Percentiles rank a stretch among this genome's conserved stretches.
These are phyloP conservation scores for Lecanicillium sp. DNA, from an alignment of 2,329 filamentous ascomycete species.

Conservation along the genomic window DNA sequence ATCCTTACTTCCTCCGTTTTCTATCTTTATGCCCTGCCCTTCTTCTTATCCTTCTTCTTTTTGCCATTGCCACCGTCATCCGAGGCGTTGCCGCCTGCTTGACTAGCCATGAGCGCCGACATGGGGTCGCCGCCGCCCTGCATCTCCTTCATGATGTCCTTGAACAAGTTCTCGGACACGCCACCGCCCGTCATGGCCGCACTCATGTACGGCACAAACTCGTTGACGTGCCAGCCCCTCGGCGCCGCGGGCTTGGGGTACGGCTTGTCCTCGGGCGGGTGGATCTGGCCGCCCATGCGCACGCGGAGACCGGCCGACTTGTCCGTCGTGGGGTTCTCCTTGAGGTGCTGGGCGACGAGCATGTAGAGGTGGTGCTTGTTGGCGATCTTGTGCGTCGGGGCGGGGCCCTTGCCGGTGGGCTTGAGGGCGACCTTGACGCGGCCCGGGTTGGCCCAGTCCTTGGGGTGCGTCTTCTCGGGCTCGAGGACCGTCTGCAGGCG, in stretches of 20 bases:
- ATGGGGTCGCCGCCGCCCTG: constrained; percentile 42
- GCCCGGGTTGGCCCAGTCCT: constrained; percentile 96
- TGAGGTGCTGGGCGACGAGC: constrained; percentile 70
- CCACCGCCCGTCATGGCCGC: constrained; percentile 88
- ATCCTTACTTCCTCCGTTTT: background rate
- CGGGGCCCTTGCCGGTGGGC: constrained; percentile 29
- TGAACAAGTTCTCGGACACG: constrained; percentile 87
- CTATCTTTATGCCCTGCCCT: constrained; percentile 32
- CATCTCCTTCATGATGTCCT: constrained; percentile 98
- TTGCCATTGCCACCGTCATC: constrained; percentile 20
- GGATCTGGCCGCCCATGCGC: constrained; percentile 64
- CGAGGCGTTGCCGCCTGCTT: constrained; percentile 24
- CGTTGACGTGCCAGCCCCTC: constrained; percentile 84
- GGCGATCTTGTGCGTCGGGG: constrained; percentile 43
- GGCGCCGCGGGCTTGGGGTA: constrained; percentile 71
- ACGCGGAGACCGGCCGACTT: constrained; percentile 61
- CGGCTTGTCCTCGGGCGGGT: constrained; percentile 55
- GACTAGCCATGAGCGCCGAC: constrained; percentile 36
- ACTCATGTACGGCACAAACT: constrained; percentile 78
- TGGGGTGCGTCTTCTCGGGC: constrained; percentile 85
- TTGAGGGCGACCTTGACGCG: constrained; percentile 77
- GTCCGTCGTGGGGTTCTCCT: constrained; percentile 70
- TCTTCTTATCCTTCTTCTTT: constrained; percentile 48
- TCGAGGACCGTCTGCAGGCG: constrained; percentile 74
- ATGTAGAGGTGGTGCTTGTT: constrained; percentile 84